Evolutionary conservation across 1,284 basidiomycete species (phyloP).

Genomic region (Trametes sp.): DNA sequence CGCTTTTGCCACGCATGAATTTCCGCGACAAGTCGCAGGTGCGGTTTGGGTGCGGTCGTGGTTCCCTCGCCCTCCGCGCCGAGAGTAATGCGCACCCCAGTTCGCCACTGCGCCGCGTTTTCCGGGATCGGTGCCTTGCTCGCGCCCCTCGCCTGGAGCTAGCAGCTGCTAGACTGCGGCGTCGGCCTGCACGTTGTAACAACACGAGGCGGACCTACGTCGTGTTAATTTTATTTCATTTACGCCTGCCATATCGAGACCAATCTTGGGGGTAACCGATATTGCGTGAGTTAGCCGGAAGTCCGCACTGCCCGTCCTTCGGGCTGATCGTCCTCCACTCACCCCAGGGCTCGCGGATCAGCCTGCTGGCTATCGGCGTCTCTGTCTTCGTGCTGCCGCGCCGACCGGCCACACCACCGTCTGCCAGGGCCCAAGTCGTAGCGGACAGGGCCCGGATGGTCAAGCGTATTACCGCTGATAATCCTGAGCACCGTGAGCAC

Average conservation of each 20-base stretch:
- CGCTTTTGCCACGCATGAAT: neutral
- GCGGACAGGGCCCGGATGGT: neutral
- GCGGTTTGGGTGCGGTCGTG: neutral
- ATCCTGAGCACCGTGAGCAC: neutral
- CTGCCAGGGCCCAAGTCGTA: no score
- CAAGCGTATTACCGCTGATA: neutral
- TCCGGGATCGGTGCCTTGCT: conserved; percentile 14
- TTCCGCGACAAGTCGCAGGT: neutral
- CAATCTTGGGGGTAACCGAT: conserved; percentile 6
- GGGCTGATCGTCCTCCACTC: conserved; percentile 3
- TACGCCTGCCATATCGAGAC: conserved; percentile 15
- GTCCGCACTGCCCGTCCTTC: neutral
- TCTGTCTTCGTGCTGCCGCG: neutral
- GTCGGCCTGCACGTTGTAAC: conserved; percentile 16
- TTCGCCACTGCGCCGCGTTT: neutral
- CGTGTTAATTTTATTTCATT: conserved; percentile 22
- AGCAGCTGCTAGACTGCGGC: conserved; percentile 8
- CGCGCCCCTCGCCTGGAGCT: conserved; percentile 3
- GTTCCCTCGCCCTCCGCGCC: neutral
- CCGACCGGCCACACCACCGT: neutral
- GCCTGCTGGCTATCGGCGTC: neutral
- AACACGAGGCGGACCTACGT: conserved; percentile 19
- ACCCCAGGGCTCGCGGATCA: conserved; percentile 14
- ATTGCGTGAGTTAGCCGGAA: conserved; percentile 6
- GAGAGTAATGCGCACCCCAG: neutral